Evolutionary conservation across 2,329 filamentous ascomycete species (phyloP).

Genomic region (Simplicillium sp.): DNA sequence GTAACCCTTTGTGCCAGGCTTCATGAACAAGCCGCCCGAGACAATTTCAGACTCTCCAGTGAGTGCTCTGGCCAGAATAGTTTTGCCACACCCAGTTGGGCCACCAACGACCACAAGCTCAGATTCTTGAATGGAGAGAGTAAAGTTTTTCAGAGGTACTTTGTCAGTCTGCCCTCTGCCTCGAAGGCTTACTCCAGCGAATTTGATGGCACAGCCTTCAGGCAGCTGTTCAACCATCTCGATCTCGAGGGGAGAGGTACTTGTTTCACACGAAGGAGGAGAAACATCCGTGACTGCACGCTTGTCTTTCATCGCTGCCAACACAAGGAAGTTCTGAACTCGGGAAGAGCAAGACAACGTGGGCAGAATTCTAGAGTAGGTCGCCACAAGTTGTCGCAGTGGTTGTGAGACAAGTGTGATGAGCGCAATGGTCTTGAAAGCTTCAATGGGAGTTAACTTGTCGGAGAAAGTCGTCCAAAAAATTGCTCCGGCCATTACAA

Average conservation of each 20-base stretch:
- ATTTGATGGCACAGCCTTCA: too few species aligned
- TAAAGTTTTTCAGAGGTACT: too few species aligned
- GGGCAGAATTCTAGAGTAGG: not conserved
- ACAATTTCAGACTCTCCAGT: not conserved
- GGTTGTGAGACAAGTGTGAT: not conserved
- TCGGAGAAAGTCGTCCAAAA: not conserved
- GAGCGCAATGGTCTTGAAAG: not conserved
- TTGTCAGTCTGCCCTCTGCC: too few species aligned
- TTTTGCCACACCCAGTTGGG: not conserved
- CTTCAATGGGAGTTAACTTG: not conserved
- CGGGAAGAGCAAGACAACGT: not conserved
- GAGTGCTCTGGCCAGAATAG: not conserved
- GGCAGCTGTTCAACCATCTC: too few species aligned
- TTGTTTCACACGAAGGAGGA: too few species aligned
- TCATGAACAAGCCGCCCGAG: not conserved
- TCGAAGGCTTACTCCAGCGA: too few species aligned
- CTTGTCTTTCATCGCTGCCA: too few species aligned
- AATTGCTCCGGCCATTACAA: not conserved
- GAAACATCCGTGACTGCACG: too few species aligned
- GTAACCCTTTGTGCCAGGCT: constrained; percentile 9
- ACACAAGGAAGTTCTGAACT: too few species aligned
- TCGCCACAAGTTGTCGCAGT: not conserved
- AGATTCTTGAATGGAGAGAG: too few species aligned
- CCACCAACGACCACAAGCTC: too few species aligned
- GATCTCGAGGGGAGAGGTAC: too few species aligned